Evolutionary conservation across 805 yeast species (phyloP).

Genomic region (Candida alai): DNA sequence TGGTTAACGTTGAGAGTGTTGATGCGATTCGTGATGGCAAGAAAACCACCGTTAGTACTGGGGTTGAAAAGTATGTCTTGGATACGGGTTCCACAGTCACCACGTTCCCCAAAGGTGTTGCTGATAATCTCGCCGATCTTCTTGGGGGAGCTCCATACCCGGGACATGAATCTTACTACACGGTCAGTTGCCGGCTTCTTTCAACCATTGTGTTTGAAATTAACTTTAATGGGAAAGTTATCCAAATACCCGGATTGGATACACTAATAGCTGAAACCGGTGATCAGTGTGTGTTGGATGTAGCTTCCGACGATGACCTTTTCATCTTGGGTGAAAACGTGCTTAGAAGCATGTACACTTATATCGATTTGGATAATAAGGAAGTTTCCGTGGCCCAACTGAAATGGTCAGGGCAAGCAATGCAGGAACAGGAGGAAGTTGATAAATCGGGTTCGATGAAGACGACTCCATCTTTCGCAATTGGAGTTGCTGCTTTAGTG

Average conservation of each 20-base stretch:
- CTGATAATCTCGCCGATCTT: conserved; percentile 29
- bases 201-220: conserved; percentile 24
- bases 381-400: conserved; percentile 49
- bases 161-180: conserved; percentile 10
- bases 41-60: conserved; percentile 10
- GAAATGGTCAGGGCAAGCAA: no score
- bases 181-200: conserved; percentile 33
- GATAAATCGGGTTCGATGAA: no score
- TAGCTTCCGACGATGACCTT: conserved; percentile 8
- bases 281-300: conserved; percentile 1
- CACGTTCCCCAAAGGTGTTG: conserved; percentile 39
- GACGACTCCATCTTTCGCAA: no score
- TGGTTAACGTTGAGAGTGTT: background rate
- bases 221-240: conserved; percentile 55
- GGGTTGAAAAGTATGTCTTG: conserved; percentile 18
- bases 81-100: conserved; percentile 35
- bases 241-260: conserved; percentile 42
- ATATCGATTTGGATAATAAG: conserved; percentile 55
- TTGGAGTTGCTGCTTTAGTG: no score
- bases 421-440: no score
- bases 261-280: background rate
- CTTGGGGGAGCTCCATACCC: conserved; percentile 37
- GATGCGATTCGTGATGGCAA: conserved; percentile 2
- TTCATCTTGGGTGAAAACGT: conserved; percentile 61
- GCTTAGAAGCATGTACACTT: conserved; percentile 59